Evolutionary conservation across 345 rosid genomes (phyloP).

Genomic region (Dipteronia sinensis): DNA sequence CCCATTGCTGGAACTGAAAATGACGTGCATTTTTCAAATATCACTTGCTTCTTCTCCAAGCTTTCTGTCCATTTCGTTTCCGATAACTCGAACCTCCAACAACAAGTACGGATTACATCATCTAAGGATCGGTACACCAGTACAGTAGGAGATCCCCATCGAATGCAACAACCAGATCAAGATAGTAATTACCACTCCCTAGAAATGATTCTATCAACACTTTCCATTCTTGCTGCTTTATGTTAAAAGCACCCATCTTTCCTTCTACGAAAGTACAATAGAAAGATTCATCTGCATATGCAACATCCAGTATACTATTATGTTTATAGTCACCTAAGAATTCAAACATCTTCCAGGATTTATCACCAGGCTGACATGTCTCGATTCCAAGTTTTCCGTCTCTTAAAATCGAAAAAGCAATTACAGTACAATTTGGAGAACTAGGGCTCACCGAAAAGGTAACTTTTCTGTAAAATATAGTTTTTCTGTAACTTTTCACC

Average conservation of each 20-base stretch:
- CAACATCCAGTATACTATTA: background rate
- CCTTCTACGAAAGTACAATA: background rate
- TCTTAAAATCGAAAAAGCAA: background rate
- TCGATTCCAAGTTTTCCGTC: background rate
- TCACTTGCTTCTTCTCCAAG: background rate
- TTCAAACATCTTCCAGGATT: too few species aligned
- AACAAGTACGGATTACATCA: too few species aligned
- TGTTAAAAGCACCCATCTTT: background rate
- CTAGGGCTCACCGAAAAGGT: background rate
- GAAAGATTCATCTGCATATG: background rate
- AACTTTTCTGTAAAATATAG: too few species aligned
- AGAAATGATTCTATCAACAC: too few species aligned
- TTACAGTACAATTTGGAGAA: background rate
- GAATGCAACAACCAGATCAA: background rate
- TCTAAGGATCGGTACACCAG: too few species aligned
- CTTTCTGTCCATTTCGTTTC: background rate
- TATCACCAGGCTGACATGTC: background rate
- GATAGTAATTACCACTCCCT: too few species aligned
- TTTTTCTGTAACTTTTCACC: too few species aligned
- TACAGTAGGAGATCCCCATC: background rate
- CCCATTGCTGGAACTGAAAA: background rate
- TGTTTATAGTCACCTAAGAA: background rate
- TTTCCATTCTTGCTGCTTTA: background rate
- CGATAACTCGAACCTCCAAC: too few species aligned
- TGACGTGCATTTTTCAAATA: background rate